Conservation (phyloP, 805 yeast species). For the Kuraishia floccosa region DNA sequence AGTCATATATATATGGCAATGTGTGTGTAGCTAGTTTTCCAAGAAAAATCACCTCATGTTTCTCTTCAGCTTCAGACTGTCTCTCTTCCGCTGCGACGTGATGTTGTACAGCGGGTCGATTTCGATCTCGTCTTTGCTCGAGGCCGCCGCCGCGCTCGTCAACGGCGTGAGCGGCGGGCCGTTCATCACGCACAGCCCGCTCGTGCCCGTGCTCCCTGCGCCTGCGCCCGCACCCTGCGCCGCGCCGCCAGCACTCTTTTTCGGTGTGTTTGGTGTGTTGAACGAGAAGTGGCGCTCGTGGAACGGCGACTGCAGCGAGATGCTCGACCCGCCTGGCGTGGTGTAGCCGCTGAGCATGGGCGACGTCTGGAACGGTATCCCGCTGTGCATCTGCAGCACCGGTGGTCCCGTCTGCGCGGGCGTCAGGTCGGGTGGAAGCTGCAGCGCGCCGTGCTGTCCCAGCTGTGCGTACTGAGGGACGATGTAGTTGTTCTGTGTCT, state of each 20-base stretch:
- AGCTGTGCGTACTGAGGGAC: background rate
- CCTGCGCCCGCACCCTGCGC: background rate
- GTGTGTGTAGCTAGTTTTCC: background rate
- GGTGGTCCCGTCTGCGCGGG: no score
- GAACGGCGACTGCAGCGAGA: constrained; percentile 14
- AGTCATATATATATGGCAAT: background rate
- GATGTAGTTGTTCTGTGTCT: no score
- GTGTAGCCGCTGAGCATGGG: background rate
- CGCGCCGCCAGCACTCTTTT: background rate
- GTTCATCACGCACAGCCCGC: no score
- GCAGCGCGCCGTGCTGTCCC: background rate
- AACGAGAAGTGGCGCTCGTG: constrained; percentile 7
- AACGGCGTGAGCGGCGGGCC: no score
- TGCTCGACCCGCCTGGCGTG: background rate
- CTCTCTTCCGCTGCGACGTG: constrained; percentile 41
- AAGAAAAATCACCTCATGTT: constrained; percentile 11
- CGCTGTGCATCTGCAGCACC: background rate
- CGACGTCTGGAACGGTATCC: background rate
- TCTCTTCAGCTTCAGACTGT: constrained; percentile 37
- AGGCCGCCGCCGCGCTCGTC: no score
- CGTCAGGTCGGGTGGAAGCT: background rate
- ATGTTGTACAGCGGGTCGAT: constrained; percentile 25
- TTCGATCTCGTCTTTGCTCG: constrained; percentile 8
- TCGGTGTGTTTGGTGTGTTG: constrained; percentile 1
- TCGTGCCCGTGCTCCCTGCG: background rate